A percentile compares a stretch with the other conserved stretches of the same genome.
Evolutionary conservation across 768 basidiomycete genomes (phyloP).

Genomic region (Rhodotorula toruloides): DNA sequence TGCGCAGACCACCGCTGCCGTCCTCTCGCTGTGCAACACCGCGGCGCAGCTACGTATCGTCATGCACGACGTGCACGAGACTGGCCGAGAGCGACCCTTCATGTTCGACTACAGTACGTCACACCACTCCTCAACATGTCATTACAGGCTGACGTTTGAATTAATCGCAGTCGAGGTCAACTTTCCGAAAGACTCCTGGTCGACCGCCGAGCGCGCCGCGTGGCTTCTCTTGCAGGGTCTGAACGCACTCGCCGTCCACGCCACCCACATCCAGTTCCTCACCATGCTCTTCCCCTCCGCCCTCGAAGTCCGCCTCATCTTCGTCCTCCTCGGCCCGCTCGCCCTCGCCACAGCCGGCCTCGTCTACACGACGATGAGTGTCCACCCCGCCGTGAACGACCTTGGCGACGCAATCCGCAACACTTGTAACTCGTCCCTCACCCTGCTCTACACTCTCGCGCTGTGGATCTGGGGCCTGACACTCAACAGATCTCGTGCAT

Average conservation of each 20-base stretch:
- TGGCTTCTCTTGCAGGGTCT: constrained; percentile 87
- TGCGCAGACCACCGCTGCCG: constrained; percentile 57
- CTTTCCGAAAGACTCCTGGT: constrained; percentile 53
- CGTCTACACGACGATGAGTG: constrained; percentile 69
- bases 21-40: constrained; percentile 69
- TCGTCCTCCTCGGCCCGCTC: constrained; percentile 74
- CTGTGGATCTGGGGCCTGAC: constrained; percentile 89
- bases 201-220: constrained; percentile 58
- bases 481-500: constrained; percentile 82
- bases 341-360: constrained; percentile 77
- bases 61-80: constrained; percentile 14
- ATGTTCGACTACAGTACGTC: constrained; percentile 85
- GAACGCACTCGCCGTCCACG: constrained; percentile 68
- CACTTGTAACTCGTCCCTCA: constrained; percentile 93
- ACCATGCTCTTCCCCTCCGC: constrained; percentile 88
- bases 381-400: constrained; percentile 49
- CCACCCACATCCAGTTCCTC: constrained; percentile 95
- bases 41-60: constrained; percentile 73
- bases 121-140: constrained; percentile 58
- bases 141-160: constrained; percentile 39
- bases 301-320: constrained; percentile 79
- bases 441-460: constrained; percentile 81
- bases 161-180: constrained; percentile 28
- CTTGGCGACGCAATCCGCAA: constrained; percentile 75
- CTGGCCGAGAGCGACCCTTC: constrained; percentile 65